Evolutionary conservation across 2,329 filamentous ascomycete species (phyloP), one percentile per base, ranked within the genome.

Genomic region (Penicillium sumatraense): DNA sequence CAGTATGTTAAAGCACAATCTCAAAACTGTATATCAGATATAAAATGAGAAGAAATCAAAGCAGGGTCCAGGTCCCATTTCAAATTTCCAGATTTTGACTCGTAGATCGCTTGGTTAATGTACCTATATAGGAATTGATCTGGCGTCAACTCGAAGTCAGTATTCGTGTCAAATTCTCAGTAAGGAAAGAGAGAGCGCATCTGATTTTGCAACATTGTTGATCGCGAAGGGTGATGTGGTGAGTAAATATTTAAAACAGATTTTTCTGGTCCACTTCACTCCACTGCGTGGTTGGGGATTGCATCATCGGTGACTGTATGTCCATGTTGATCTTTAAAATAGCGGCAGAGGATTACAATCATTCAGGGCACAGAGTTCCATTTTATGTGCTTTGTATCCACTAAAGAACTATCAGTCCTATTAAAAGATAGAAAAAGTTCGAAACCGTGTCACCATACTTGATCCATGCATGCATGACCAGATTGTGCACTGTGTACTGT

Each of bases 301-400:
- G 42, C 48, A 49, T 36, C 49, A 52, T 42, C 40, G 23, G 40
- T 40, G 21, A 8, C 40, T 27, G n/a, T n/a, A 24, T 27, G 36
- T 24, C 20, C 18, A 26, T 42, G 38, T 42, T 42, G 38, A 42
- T 42, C 38, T 42, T 14, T 13, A 3, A 7, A 11, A 42, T 6
- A 23, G 21, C 21, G 21, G 38, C 20, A 24, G 20, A 42, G 11
- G 7, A 23, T 11, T 14, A 24, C 21, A 42, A 5, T 20, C 16
- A 38, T 16, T 38, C 35, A 38, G 21, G 29, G 29, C 29, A 9
- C 35, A 38, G 16, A 9, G 35, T 21, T 21, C n/a, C n/a, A 38
- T 20, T 10, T 38, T 18, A 20, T 8, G 10, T 33, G n/a, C 13
- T 33, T 14, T 33, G 31, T 21, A 38, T n/a, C 14, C 41, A 29